phyloP scores from a whole-genome alignment of 768 basidiomycete species.

The Podaxis sp. region DNA sequence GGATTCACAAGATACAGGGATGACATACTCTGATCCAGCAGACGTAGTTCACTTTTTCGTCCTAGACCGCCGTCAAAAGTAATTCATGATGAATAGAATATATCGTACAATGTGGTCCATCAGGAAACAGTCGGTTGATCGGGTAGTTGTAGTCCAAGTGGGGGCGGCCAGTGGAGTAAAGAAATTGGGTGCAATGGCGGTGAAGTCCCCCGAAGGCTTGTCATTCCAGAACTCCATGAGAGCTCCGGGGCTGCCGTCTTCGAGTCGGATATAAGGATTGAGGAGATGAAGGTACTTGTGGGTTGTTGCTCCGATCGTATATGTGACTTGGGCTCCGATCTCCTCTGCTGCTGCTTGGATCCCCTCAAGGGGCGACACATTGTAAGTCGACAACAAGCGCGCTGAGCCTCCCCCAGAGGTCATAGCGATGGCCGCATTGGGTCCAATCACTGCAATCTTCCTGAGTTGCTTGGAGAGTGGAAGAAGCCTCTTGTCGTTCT shows the following conservation, averaged over 20 bases:
- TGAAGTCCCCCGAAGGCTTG: conserved; percentile 36
- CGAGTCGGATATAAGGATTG: conserved; percentile 42
- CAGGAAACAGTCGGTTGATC: conserved; percentile 35
- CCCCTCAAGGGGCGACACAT: conserved; percentile 58
- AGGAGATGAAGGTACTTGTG: conserved; percentile 53
- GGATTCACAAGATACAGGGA: neutral
- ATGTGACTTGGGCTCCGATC: conserved; percentile 46
- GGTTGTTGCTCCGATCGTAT: conserved; percentile 40
- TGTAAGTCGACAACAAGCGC: conserved; percentile 47
- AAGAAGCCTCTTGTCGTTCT: conserved; percentile 54
- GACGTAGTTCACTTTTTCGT: conserved; percentile 41
- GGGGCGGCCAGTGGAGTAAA: conserved; percentile 21
- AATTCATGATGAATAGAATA: neutral
- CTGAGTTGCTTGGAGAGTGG: conserved; percentile 40
- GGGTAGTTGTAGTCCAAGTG: conserved; percentile 40
- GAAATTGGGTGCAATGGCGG: conserved; percentile 28
- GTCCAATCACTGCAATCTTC: conserved; percentile 61
- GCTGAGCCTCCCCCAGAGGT: conserved; percentile 65
- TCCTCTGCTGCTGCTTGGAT: conserved; percentile 42
- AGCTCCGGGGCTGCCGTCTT: conserved; percentile 37
- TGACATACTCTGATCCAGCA: conserved; percentile 41
- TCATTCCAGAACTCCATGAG: conserved; percentile 48
- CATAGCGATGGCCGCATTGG: conserved; percentile 53
- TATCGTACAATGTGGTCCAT: conserved; percentile 41
- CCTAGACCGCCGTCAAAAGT: conserved; percentile 20